phyloP scores from a whole-genome alignment of 257 asterid genomes.

The Solanum habrochaites region DNA sequence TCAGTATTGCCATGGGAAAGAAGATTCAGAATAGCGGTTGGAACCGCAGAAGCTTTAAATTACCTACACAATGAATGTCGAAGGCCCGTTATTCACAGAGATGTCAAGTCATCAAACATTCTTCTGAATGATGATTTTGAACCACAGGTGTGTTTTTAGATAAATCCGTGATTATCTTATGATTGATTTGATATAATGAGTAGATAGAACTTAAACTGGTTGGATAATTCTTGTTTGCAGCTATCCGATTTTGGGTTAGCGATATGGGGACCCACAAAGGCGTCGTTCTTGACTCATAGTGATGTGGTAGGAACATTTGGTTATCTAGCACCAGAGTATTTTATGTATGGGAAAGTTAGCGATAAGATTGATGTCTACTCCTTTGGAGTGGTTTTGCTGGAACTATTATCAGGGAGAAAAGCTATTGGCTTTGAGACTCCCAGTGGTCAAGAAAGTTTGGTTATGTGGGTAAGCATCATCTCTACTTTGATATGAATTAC shows the following conservation, averaged over 20 bases:
- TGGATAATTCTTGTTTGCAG: slow-evolving; percentile 17
- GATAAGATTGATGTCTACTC: slow-evolving; percentile 92
- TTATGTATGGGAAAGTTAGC: slow-evolving; percentile 92
- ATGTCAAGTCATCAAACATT: slow-evolving; percentile 80
- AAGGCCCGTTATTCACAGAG: slow-evolving; percentile 75
- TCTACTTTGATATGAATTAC: neutral
- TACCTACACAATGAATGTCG: slow-evolving; percentile 58
- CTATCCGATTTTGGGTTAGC: slow-evolving; percentile 90
- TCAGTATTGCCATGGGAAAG: slow-evolving; percentile 55
- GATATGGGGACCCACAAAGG: slow-evolving; percentile 65
- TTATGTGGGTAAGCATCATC: slow-evolving; percentile 73
- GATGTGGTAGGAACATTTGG: slow-evolving; percentile 97
- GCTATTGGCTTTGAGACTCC: slow-evolving; percentile 58
- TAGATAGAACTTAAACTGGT: neutral
- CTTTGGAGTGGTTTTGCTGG: slow-evolving; percentile 88
- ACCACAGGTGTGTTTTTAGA: slow-evolving; percentile 47
- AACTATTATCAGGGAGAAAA: slow-evolving; percentile 75
- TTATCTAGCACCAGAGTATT: slow-evolving; percentile 95
- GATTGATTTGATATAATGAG: neutral
- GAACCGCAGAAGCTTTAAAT: slow-evolving; percentile 76
- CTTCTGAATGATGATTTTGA: slow-evolving; percentile 54
- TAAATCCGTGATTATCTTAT: neutral
- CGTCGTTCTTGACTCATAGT: slow-evolving; percentile 49
- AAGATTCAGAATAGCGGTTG: slow-evolving; percentile 63
- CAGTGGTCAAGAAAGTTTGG: slow-evolving; percentile 71